Conservation (phyloP, 176 grass and related monocot species). For the Dendrocalamus sinicus region DNA sequence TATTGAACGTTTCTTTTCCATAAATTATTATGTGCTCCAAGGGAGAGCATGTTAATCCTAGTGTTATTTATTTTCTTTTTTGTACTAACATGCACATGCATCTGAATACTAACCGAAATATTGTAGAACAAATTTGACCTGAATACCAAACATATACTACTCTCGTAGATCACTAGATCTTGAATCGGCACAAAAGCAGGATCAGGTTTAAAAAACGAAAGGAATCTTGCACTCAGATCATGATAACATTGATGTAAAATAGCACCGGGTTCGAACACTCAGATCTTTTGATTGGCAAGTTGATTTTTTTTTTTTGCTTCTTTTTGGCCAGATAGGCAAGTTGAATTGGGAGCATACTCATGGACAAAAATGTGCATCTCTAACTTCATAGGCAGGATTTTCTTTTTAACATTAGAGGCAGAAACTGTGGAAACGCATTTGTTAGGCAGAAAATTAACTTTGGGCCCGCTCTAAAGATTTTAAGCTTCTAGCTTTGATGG, state of each 20-base stretch:
- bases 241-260: background rate
- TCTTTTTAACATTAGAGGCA: background rate
- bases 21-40: background rate
- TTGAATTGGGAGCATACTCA: background rate
- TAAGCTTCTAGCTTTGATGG: too few species aligned
- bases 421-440: background rate
- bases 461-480: too few species aligned
- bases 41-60: background rate
- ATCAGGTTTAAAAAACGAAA: slow-evolving; percentile 7
- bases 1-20: background rate
- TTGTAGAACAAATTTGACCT: background rate
- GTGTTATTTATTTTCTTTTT: background rate
- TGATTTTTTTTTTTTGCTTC: background rate
- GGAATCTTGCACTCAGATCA: slow-evolving; percentile 45
- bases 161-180: slow-evolving; percentile 17
- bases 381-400: background rate
- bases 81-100: background rate
- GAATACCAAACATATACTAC: background rate
- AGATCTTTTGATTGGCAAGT: background rate
- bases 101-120: background rate
- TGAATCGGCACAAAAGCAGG: background rate
- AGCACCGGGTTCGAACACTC: background rate
- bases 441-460: background rate
- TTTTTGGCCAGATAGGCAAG: background rate
- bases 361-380: too few species aligned